phyloP scores from a whole-genome alignment of 192 early-diverging fungal species.

The Fimicolochytrium jonesii region DNA sequence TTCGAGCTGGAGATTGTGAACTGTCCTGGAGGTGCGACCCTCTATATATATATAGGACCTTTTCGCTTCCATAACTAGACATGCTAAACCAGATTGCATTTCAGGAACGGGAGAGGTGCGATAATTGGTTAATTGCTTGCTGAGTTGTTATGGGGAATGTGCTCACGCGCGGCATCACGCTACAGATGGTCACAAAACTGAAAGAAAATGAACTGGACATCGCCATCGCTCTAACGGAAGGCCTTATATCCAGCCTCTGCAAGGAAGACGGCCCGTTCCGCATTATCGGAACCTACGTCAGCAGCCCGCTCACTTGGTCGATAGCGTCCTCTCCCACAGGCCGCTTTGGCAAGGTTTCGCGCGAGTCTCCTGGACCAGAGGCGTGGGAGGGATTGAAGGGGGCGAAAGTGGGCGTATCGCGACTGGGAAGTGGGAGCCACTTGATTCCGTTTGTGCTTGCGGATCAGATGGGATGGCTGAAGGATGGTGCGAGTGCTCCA shows the following conservation, averaged over 20 bases:
- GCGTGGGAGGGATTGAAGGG: constrained; percentile 21
- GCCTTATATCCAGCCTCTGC: constrained; percentile 52
- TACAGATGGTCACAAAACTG: constrained; percentile 65
- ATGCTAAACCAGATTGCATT: no score
- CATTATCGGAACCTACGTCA: constrained; percentile 77
- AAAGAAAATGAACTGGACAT: constrained; percentile 67
- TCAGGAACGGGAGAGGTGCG: constrained; percentile 7
- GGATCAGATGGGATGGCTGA: constrained; percentile 62
- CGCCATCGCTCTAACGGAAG: constrained; percentile 86
- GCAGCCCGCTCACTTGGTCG: constrained; percentile 61
- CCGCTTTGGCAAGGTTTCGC: constrained; percentile 36
- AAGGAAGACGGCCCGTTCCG: constrained; percentile 56
- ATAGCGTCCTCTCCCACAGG: constrained; percentile 36
- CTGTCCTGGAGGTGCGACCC: constrained; percentile 41
- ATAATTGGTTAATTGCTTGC: no score
- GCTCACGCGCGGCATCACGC: no score
- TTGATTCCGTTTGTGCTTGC: constrained; percentile 48
- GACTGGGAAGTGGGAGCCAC: constrained; percentile 77
- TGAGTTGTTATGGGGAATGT: no score
- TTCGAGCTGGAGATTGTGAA: constrained; percentile 30
- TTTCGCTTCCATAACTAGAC: no score
- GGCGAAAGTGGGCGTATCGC: constrained; percentile 44
- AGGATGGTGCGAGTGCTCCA: constrained; percentile 18
- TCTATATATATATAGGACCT: neutral
- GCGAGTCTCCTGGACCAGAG: constrained; percentile 15